These are phyloP conservation scores for Datisca glomerata DNA, from an alignment of 306 rosid genomes.

Conservation along the genomic window DNA sequence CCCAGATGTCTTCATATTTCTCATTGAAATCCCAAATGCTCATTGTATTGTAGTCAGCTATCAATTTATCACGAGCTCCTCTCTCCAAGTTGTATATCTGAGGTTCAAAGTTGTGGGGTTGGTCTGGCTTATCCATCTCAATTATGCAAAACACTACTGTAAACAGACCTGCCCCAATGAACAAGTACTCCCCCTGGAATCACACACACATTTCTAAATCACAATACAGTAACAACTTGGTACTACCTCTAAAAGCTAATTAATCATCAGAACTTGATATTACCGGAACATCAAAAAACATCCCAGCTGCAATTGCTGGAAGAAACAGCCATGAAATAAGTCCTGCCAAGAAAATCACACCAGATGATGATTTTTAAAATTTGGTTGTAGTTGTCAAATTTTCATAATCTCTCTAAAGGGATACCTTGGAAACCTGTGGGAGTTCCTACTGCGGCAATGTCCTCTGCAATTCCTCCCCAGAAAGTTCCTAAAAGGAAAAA, in stretches of 20 bases:
- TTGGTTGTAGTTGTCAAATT: conserved; percentile 1
- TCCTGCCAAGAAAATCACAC: conserved; percentile 33
- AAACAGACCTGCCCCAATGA: conserved; percentile 71
- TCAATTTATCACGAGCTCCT: conserved; percentile 81
- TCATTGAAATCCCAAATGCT: conserved; percentile 88
- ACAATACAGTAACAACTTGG: too few relatives aligned
- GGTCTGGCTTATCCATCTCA: conserved; percentile 93
- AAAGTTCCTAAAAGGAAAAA: conserved; percentile 69
- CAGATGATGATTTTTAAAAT: not conserved
- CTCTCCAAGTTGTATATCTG: conserved; percentile 93
- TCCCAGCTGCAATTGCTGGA: conserved; percentile 72
- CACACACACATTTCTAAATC: not conserved
- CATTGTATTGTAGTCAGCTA: conserved; percentile 82
- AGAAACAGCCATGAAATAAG: conserved; percentile 81
- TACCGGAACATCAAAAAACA: conserved; percentile 81
- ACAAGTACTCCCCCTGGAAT: conserved; percentile 77
- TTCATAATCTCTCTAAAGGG: not conserved
- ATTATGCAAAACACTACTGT: conserved; percentile 70
- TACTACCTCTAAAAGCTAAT: not conserved
- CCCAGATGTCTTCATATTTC: conserved; percentile 92
- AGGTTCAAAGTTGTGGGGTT: conserved; percentile 93
- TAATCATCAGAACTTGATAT: conserved; percentile 1
- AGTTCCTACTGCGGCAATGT: conserved; percentile 47
- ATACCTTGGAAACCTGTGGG: conserved; percentile 95
- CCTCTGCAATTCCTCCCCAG: conserved; percentile 59